phyloP scores from a whole-genome alignment of 495 filamentous ascomycete genomes.

The Pseudotulostoma volvatum region DNA sequence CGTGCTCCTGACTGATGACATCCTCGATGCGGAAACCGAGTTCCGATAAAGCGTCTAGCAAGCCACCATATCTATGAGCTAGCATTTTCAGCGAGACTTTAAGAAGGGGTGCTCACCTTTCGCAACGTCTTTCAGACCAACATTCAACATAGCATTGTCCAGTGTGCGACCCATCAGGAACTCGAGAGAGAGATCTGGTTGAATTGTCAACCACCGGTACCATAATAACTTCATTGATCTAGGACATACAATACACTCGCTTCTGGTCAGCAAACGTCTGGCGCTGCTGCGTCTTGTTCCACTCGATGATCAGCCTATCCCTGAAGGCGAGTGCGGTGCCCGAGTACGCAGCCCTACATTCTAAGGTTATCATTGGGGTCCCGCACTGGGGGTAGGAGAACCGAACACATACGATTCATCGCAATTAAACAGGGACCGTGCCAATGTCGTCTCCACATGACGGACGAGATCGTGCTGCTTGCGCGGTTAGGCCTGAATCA shows the following conservation, averaged over 20 bases:
- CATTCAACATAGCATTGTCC: slow-evolving; percentile 97
- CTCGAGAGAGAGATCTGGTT: slow-evolving; percentile 68
- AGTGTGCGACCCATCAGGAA: slow-evolving; percentile 93
- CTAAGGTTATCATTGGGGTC: slow-evolving; percentile 2
- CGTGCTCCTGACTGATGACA: slow-evolving; percentile 85
- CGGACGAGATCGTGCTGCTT: slow-evolving; percentile 53
- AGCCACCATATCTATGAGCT: background rate
- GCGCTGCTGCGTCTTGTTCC: slow-evolving; percentile 94
- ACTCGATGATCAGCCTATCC: slow-evolving; percentile 83
- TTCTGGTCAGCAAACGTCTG: slow-evolving; percentile 85
- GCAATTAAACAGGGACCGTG: slow-evolving; percentile 94
- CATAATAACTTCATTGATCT: background rate
- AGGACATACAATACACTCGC: slow-evolving; percentile 72
- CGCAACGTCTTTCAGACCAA: slow-evolving; percentile 72
- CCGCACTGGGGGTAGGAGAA: background rate
- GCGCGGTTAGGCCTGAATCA: slow-evolving; percentile 20
- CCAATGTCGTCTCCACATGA: slow-evolving; percentile 92
- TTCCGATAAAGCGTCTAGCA: slow-evolving; percentile 58
- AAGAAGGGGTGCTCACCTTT: slow-evolving; percentile 34
- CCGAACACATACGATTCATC: slow-evolving; percentile 51
- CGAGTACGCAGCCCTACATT: slow-evolving; percentile 61
- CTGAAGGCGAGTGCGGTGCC: slow-evolving; percentile 82
- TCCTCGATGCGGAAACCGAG: slow-evolving; percentile 96
- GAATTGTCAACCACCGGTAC: slow-evolving; percentile 1
- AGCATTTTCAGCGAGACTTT: too few species aligned